Evolutionary conservation across 2,329 filamentous ascomycete species (phyloP).

Genomic region (Rhinocladiella similis): DNA sequence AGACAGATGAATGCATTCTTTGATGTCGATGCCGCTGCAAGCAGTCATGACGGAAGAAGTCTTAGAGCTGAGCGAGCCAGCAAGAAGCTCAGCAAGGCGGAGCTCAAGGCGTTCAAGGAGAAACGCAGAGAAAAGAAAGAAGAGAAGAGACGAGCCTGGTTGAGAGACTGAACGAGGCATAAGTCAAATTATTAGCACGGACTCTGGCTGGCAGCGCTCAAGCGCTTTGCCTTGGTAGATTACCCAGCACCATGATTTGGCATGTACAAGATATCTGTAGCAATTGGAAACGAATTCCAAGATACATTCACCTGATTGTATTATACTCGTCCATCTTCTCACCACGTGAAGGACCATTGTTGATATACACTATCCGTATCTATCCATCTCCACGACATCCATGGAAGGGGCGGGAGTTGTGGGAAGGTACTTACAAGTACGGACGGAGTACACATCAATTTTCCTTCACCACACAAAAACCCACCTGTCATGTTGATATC

Average conservation of each 20-base stretch:
- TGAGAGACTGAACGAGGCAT: constrained; percentile 66
- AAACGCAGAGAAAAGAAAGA: constrained; percentile 88
- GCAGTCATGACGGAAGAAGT: constrained; percentile 84
- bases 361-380: no score
- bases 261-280: no score
- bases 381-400: no score
- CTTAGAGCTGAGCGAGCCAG: constrained; percentile 85
- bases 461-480: background rate
- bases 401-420: no score
- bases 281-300: no score
- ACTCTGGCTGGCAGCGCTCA: no score
- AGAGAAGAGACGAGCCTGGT: constrained; percentile 89
- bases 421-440: no score
- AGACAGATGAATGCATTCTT: constrained; percentile 94
- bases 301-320: no score
- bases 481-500: background rate
- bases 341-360: no score
- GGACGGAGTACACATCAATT: no score
- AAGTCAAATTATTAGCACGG: no score
- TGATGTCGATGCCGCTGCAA: constrained; percentile 91
- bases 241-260: background rate
- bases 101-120: constrained; percentile 88
- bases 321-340: no score
- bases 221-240: background rate
- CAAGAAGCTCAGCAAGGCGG: constrained; percentile 80